Evolutionary conservation across 495 filamentous ascomycete species (phyloP).

Genomic region (Poronia punctata): DNA sequence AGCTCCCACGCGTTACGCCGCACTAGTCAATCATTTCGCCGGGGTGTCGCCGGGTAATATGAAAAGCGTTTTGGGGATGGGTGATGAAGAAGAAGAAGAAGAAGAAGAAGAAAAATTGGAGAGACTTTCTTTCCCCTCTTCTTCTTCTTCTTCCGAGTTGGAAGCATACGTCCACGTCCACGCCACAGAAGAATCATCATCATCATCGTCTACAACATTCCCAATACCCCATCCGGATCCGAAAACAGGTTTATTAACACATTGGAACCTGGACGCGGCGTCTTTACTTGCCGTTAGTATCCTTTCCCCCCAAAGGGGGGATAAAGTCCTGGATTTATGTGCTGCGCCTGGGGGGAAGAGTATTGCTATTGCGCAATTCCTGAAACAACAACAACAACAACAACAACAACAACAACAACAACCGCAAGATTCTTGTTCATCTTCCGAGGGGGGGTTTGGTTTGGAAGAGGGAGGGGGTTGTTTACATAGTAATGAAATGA

Average conservation of each 20-base stretch:
- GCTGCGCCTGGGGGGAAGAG: conserved; percentile 11
- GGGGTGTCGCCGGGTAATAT: too few species aligned
- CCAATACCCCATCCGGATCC: conserved; percentile 3
- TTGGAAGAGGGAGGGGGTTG: conserved; percentile 7
- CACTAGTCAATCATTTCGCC: conserved; percentile 7
- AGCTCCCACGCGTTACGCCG: conserved; percentile 9
- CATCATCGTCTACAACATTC: conserved; percentile 4
- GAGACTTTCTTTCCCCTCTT: too few species aligned
- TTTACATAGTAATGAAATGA: conserved; percentile 13
- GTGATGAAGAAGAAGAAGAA: too few species aligned
- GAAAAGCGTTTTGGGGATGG: too few species aligned
- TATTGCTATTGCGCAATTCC: conserved; percentile 6
- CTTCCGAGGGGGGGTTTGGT: too few species aligned
- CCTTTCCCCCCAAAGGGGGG: conserved; percentile 3
- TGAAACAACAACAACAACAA: neutral
- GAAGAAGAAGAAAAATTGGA: too few species aligned
- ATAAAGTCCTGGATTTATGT: conserved; percentile 10
- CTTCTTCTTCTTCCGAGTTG: too few species aligned
- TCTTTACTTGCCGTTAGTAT: conserved; percentile 9
- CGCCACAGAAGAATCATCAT: neutral
- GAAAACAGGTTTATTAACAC: conserved; percentile 4
- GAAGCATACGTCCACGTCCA: too few species aligned
- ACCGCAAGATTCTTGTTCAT: too few species aligned
- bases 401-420: neutral
- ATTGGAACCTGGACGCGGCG: conserved; percentile 13